Conservation (phyloP, 805 yeast genomes). For the Monosporozyma servazzii region DNA sequence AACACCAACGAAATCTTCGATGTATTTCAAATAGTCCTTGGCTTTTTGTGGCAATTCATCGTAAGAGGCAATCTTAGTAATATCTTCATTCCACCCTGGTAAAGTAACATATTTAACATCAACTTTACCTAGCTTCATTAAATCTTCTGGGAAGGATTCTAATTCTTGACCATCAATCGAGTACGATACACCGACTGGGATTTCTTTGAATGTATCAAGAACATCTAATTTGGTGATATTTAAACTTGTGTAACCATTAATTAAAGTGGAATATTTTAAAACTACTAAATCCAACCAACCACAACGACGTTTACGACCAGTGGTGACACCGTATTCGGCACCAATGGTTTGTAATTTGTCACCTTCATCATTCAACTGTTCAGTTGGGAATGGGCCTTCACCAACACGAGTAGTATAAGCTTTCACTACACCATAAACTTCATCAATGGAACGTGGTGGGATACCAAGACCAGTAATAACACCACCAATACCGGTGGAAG, state of each 20-base stretch:
- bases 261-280: slow-evolving; percentile 77
- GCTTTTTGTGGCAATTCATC: slow-evolving; percentile 84
- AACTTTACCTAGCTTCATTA: slow-evolving; percentile 70
- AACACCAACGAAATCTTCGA: slow-evolving; percentile 75
- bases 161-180: slow-evolving; percentile 66
- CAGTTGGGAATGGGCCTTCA: slow-evolving; percentile 98
- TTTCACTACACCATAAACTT: slow-evolving; percentile 92
- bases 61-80: slow-evolving; percentile 58
- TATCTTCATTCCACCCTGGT: slow-evolving; percentile 91
- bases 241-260: slow-evolving; percentile 90
- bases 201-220: slow-evolving; percentile 79
- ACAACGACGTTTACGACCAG: slow-evolving; percentile 98
- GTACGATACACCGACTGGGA: slow-evolving; percentile 82
- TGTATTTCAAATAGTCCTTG: slow-evolving; percentile 69
- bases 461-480: slow-evolving; percentile 93
- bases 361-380: slow-evolving; percentile 82
- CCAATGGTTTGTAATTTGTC: slow-evolving; percentile 84
- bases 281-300: slow-evolving; percentile 98
- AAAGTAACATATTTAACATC: slow-evolving; percentile 86
- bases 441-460: slow-evolving; percentile 77
- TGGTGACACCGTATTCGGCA: slow-evolving; percentile 94
- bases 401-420: slow-evolving; percentile 99
- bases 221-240: slow-evolving; percentile 96
- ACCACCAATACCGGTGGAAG: slow-evolving; percentile 95
- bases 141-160: slow-evolving; percentile 86